A percentile compares a stretch with the other conserved stretches of the same genome.
Conservation (phyloP, 2,329 filamentous ascomycete species). For the Hypoxylon rubiginosum region DNA sequence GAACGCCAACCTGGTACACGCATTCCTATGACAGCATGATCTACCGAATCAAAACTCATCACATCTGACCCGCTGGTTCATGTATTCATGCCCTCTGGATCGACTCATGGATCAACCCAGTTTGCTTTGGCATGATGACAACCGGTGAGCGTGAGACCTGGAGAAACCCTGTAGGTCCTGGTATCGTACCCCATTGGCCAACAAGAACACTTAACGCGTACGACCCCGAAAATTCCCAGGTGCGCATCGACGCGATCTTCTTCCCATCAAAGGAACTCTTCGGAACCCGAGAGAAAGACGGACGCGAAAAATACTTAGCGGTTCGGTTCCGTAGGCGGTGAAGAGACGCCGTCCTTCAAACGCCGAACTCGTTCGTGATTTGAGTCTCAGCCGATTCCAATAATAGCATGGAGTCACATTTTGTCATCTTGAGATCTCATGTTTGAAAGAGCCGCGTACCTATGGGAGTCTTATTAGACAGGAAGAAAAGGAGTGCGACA, state of each 20-base stretch:
- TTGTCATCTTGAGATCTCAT: slow-evolving; percentile 25
- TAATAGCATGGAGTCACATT: slow-evolving; percentile 34
- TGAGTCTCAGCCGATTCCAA: slow-evolving; percentile 27
- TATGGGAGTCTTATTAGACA: no score
- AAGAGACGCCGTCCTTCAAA: slow-evolving; percentile 4
- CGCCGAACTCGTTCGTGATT: not conserved
- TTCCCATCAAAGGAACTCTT: not conserved
- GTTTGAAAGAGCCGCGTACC: slow-evolving; percentile 29
- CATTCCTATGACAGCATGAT: slow-evolving; percentile 14
- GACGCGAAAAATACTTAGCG: not conserved
- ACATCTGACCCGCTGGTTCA: slow-evolving; percentile 10
- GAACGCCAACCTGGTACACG: not conserved
- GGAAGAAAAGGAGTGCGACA: slow-evolving; percentile 4
- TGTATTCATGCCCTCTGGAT: slow-evolving; percentile 29
- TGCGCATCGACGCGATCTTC: not conserved
- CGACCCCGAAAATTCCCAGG: not conserved
- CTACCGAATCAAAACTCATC: slow-evolving; percentile 9
- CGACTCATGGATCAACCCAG: slow-evolving; percentile 31
- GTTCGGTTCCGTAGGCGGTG: slow-evolving; percentile 15
- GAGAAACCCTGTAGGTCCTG: slow-evolving; percentile 7
- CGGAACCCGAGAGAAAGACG: not conserved
- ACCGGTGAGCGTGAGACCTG: slow-evolving; percentile 14
- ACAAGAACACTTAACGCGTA: not conserved
- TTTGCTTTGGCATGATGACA: slow-evolving; percentile 20
- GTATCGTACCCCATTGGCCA: slow-evolving; percentile 29